These are phyloP conservation scores for Nidularia sp. DNA, from an alignment of 768 basidiomycete genomes.

Conservation along the genomic window DNA sequence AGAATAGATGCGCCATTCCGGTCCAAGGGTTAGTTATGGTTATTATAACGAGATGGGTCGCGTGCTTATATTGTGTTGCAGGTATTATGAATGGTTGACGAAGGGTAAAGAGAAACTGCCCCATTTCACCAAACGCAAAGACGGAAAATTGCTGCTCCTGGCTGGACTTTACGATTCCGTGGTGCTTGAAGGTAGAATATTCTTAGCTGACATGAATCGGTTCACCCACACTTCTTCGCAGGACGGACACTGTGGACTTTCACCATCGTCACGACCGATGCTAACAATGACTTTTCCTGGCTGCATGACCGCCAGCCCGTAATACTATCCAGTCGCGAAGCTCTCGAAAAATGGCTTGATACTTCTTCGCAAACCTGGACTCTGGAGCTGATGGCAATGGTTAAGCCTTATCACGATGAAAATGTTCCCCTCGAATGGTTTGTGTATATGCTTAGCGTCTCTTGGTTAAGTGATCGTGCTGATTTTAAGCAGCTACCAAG, in stretches of 20 bases:
- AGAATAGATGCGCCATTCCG: constrained; percentile 81
- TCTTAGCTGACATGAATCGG: too few species aligned
- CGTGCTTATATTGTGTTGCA: constrained; percentile 17
- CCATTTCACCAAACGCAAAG: constrained; percentile 71
- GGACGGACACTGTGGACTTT: constrained; percentile 72
- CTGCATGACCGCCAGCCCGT: constrained; percentile 91
- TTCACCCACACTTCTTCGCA: constrained; percentile 14
- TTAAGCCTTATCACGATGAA: constrained; percentile 55
- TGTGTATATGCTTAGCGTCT: constrained; percentile 11
- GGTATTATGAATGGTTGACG: constrained; percentile 94
- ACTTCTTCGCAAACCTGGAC: constrained; percentile 66
- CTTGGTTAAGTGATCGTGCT: background rate
- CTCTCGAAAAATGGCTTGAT: constrained; percentile 77
- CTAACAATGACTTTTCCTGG: constrained; percentile 70
- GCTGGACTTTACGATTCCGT: constrained; percentile 84
- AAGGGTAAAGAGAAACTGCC: constrained; percentile 79
- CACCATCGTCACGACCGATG: constrained; percentile 83
- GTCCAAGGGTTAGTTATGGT: constrained; percentile 38
- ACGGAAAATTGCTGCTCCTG: constrained; percentile 69
- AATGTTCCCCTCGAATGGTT: constrained; percentile 64
- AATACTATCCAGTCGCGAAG: constrained; percentile 60
- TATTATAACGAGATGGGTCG: background rate
- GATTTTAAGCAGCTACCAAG: constrained; percentile 60
- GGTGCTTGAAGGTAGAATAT: constrained; percentile 55
- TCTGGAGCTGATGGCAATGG: constrained; percentile 48